Evolutionary conservation across 75 land plant species (phyloP).

Genomic region (Pinus albicaulis): DNA sequence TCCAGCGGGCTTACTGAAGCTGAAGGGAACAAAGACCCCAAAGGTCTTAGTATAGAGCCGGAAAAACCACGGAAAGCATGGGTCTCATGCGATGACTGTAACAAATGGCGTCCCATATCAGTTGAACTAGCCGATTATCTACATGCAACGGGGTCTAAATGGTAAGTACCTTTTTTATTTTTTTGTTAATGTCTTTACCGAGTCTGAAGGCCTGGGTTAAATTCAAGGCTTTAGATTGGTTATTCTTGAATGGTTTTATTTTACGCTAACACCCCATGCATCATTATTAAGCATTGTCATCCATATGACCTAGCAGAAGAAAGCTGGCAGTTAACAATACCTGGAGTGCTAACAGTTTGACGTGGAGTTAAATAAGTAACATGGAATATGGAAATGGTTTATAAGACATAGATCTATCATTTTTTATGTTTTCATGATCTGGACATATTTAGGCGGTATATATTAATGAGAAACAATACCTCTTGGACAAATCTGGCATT

Average conservation of each 20-base stretch:
- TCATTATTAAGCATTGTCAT: no score
- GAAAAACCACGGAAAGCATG: conserved; percentile 17
- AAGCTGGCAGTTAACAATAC: no score
- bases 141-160: conserved; percentile 17
- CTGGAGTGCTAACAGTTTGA: background rate
- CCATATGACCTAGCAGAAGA: no score
- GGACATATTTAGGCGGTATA: no score
- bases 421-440: no score
- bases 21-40: conserved; percentile 11
- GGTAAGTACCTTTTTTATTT: conserved; percentile 13
- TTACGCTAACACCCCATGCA: no score
- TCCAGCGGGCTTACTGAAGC: conserved; percentile 33
- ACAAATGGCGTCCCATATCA: conserved; percentile 36
- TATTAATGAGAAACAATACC: no score
- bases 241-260: no score
- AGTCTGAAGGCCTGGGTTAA: no score
- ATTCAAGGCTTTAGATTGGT: no score
- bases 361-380: background rate
- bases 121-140: conserved; percentile 33
- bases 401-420: background rate
- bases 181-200: background rate
- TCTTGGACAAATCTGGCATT: background rate
- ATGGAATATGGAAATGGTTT: background rate
- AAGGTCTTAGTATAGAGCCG: conserved; percentile 8
- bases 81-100: conserved; percentile 37